phyloP scores from a whole-genome alignment of 2,329 filamentous ascomycete species.

The Aotearoamyces nothofagi region DNA sequence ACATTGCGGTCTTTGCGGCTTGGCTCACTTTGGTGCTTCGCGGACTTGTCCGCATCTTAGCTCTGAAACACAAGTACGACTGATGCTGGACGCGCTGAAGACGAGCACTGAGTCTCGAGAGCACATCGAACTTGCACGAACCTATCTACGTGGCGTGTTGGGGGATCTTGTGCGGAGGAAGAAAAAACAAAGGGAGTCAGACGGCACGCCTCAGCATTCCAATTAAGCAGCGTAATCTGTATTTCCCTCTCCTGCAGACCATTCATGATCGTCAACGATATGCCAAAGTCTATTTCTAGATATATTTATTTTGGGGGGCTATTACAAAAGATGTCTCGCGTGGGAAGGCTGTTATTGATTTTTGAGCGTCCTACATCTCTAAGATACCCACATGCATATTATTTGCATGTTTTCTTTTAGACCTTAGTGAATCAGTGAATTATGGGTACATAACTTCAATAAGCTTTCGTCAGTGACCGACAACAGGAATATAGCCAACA shows the following conservation, averaged over 20 bases:
- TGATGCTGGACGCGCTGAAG: conserved; percentile 48
- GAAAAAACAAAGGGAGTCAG: conserved; percentile 1
- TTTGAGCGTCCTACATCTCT: neutral
- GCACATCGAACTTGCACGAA: conserved; percentile 25
- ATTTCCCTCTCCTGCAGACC: no score
- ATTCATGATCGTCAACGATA: neutral
- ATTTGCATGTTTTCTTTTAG: no score
- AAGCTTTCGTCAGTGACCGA: no score
- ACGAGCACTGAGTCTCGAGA: conserved; percentile 37
- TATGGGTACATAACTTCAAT: no score
- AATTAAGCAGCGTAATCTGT: no score
- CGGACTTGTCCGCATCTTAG: conserved; percentile 46
- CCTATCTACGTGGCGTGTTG: conserved; percentile 4
- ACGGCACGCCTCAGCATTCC: neutral
- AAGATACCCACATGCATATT: neutral
- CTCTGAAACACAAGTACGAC: conserved; percentile 44
- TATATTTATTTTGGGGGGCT: neutral
- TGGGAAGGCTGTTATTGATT: no score
- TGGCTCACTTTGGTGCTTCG: conserved; percentile 39
- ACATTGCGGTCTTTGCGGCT: conserved; percentile 47
- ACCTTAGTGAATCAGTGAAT: no score
- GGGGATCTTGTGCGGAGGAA: conserved; percentile 4
- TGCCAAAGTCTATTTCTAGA: neutral
- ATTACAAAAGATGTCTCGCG: no score
- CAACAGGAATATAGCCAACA: no score